Conservation (phyloP, 495 filamentous ascomycete genomes). For the Ascodesmis nigricans region DNA sequence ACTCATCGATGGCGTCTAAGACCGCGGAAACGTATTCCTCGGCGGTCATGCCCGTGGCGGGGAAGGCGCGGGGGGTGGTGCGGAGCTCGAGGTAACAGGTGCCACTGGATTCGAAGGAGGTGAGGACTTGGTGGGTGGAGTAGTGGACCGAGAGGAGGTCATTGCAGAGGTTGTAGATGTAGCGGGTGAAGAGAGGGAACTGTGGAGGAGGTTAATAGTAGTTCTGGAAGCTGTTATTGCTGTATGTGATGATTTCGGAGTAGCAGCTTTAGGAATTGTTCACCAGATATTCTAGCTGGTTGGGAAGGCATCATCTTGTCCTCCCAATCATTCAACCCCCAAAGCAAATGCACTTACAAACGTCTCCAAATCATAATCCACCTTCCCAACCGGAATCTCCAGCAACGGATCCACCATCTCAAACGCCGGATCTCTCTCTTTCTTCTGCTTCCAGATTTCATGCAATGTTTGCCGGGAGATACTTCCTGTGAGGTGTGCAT, state of each 20-base stretch:
- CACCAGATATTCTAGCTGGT: too few relatives aligned
- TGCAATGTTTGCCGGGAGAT: conserved; percentile 56
- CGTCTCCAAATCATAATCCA: conserved; percentile 49
- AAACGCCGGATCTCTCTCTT: conserved; percentile 27
- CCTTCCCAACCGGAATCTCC: conserved; percentile 44
- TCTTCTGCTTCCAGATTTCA: conserved; percentile 46
- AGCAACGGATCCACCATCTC: conserved; percentile 42
- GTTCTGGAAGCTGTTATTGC: too few relatives aligned
- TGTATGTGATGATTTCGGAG: too few relatives aligned
- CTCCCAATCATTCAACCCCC: background rate
- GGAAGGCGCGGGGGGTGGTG: conserved; percentile 48
- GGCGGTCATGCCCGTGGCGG: conserved; percentile 31
- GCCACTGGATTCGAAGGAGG: conserved; percentile 46
- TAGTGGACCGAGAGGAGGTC: conserved; percentile 33
- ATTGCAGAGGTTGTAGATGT: conserved; percentile 53
- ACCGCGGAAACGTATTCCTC: conserved; percentile 43
- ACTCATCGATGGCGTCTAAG: conserved; percentile 34
- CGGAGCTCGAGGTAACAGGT: conserved; percentile 64
- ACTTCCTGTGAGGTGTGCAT: conserved; percentile 66
- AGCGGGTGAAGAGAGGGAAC: conserved; percentile 55
- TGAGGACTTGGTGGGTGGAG: conserved; percentile 47
- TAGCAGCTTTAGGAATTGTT: too few relatives aligned
- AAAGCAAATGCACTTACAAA: conserved; percentile 23
- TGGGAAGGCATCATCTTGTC: background rate
- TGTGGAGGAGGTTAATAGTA: conserved; percentile 1